Evolutionary conservation across 352 stramenopile genomes (phyloP).

Genomic region (Phytopythium kandeliae): DNA sequence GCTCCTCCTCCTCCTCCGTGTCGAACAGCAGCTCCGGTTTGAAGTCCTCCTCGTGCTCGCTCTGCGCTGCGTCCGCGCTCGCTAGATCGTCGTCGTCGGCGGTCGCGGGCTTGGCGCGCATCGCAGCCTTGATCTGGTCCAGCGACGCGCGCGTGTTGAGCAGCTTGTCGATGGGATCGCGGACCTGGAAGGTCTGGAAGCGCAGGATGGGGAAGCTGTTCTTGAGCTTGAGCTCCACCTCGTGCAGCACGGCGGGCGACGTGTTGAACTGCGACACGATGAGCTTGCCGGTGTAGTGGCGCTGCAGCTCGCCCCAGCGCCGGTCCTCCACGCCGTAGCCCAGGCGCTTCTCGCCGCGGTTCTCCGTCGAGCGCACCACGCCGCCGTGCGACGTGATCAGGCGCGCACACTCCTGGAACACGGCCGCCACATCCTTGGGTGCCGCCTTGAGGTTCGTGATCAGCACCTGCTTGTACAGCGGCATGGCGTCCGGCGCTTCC

Average conservation of each 20-base stretch:
- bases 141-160: constrained; percentile 80
- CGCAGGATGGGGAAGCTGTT: constrained; percentile 81
- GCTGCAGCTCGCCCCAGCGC: constrained; percentile 79
- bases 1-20: constrained; percentile 52
- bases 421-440: constrained; percentile 72
- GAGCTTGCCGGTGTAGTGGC: constrained; percentile 83
- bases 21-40: constrained; percentile 54
- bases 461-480: constrained; percentile 88
- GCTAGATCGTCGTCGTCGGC: constrained; percentile 31
- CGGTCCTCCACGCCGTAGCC: constrained; percentile 83
- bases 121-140: constrained; percentile 43
- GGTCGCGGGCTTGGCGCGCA: constrained; percentile 35
- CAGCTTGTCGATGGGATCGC: constrained; percentile 72
- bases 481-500: constrained; percentile 33
- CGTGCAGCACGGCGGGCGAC: constrained; percentile 54
- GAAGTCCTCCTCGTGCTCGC: constrained; percentile 23
- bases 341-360: constrained; percentile 77
- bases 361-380: constrained; percentile 72
- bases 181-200: constrained; percentile 85
- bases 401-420: constrained; percentile 78
- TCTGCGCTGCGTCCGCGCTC: constrained; percentile 21
- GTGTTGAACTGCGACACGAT: constrained; percentile 86
- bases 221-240: constrained; percentile 81
- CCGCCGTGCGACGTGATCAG: constrained; percentile 63
- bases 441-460: constrained; percentile 85